Percentiles rank a stretch among this genome's conserved stretches.
Evolutionary conservation across 371 early-diverging fungal species (phyloP).

Genomic region (Mortierella sp.): DNA sequence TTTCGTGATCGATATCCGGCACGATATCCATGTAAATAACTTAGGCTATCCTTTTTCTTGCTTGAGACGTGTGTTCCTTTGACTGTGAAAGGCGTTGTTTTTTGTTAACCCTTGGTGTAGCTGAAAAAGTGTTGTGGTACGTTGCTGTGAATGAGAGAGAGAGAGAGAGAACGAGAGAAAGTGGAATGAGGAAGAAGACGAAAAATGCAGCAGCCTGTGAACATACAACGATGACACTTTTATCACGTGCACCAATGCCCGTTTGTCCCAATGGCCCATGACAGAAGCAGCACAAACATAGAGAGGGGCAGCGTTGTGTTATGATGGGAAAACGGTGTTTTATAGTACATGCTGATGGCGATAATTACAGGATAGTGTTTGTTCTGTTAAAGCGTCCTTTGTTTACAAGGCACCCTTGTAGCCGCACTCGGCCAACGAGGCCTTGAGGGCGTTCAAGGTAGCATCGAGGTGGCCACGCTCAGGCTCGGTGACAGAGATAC

Average conservation of each 20-base stretch:
- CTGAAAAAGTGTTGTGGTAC: neutral
- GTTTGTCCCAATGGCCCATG: neutral
- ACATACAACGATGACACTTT: neutral
- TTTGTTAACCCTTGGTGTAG: neutral
- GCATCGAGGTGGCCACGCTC: slow-evolving; percentile 81
- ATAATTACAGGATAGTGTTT: slow-evolving; percentile 9
- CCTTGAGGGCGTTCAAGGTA: slow-evolving; percentile 80
- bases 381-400: neutral
- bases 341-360: slow-evolving; percentile 12
- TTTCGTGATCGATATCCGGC: slow-evolving; percentile 44
- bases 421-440: slow-evolving; percentile 74
- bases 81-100: slow-evolving; percentile 7
- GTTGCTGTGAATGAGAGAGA: neutral
- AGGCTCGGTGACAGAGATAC: slow-evolving; percentile 87
- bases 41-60: neutral
- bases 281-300: neutral
- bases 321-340: neutral
- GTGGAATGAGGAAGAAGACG: neutral
- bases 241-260: neutral
- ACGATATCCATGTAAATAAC: slow-evolving; percentile 31
- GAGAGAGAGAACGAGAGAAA: neutral
- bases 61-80: neutral
- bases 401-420: slow-evolving; percentile 50
- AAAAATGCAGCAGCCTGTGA: neutral
- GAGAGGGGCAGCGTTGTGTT: too few species aligned